Conservation (phyloP, 352 stramenopile species). For the Phytophthora aleatoria region DNA sequence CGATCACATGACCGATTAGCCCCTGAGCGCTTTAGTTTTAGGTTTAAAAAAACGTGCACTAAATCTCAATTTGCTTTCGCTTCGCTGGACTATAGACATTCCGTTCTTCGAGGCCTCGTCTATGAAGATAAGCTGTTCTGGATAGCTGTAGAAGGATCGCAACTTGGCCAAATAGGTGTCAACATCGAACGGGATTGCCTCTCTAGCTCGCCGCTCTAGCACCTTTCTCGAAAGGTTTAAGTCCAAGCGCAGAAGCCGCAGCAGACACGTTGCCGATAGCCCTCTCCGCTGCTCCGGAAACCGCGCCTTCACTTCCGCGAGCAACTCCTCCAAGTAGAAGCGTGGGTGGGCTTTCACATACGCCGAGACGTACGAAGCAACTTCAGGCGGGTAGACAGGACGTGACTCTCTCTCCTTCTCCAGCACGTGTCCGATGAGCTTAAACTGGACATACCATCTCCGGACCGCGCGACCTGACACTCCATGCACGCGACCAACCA, state of each 20-base stretch:
- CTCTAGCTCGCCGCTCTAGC: neutral
- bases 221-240: neutral
- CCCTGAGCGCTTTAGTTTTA: neutral
- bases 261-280: neutral
- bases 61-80: neutral
- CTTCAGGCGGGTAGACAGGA: neutral
- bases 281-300: neutral
- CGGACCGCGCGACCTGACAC: neutral
- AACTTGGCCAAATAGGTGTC: neutral
- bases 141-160: neutral
- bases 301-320: neutral
- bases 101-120: neutral
- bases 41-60: neutral
- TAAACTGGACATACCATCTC: neutral
- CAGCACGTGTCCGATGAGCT: neutral
- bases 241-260: neutral
- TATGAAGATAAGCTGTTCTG: neutral
- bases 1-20: neutral
- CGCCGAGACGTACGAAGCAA: neutral
- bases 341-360: neutral
- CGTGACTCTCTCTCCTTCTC: neutral
- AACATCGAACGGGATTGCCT: neutral
- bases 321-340: neutral
- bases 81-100: neutral
- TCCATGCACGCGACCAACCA: neutral